phyloP scores from a whole-genome alignment of 495 filamentous ascomycete species.

The Penicillium ucsense region DNA sequence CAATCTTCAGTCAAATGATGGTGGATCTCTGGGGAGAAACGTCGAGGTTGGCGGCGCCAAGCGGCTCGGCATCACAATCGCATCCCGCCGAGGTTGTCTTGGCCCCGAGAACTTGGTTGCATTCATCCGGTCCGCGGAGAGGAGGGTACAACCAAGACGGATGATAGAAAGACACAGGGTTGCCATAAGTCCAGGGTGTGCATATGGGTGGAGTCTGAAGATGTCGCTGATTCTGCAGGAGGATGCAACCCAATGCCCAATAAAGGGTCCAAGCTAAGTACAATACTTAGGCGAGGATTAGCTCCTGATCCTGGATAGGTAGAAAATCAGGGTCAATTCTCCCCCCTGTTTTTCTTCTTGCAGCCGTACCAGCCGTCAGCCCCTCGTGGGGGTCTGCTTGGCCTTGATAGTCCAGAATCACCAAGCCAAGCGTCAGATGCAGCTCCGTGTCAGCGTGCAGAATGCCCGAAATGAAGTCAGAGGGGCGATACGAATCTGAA shows the following conservation, averaged over 20 bases:
- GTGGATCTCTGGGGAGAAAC: conserved; percentile 3
- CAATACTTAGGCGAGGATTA: no score
- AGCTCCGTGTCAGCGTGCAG: background rate
- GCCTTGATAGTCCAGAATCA: background rate
- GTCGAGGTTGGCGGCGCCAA: conserved; percentile 6
- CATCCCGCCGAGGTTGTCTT: conserved; percentile 14
- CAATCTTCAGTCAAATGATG: background rate
- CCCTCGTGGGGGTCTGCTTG: background rate
- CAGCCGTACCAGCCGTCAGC: no score
- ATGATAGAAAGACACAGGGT: background rate
- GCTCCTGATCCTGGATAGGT: no score
- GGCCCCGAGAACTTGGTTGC: conserved; percentile 4
- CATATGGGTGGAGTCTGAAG: no score
- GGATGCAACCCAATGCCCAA: background rate
- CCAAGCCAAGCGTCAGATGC: background rate
- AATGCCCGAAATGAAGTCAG: background rate
- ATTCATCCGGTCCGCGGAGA: background rate
- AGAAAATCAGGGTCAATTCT: no score
- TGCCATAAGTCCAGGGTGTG: no score
- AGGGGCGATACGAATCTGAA: background rate
- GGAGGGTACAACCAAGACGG: background rate
- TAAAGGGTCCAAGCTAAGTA: no score
- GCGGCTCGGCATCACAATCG: conserved; percentile 6
- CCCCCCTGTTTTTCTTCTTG: no score
- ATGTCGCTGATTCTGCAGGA: background rate